Evolutionary conservation across 371 early-diverging fungal genomes (phyloP).

Genomic region (Lichtheimia hyalospora): DNA sequence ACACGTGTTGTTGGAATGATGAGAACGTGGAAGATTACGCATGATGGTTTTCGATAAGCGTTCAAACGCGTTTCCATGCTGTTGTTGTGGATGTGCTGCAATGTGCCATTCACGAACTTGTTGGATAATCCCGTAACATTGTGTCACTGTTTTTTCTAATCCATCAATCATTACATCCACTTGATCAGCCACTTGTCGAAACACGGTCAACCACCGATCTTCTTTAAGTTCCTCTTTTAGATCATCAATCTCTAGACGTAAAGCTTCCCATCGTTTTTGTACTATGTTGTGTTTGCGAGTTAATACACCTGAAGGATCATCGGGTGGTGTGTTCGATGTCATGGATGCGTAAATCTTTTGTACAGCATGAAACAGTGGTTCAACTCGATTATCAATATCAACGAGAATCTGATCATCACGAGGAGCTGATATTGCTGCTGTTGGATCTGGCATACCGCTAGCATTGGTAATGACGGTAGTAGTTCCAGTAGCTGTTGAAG

Average conservation of each 20-base stretch:
- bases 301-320: slow-evolving; percentile 33
- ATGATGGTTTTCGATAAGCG: slow-evolving; percentile 20
- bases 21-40: slow-evolving; percentile 15
- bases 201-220: slow-evolving; percentile 62
- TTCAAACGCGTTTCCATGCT: slow-evolving; percentile 13
- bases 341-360: slow-evolving; percentile 52
- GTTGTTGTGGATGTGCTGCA: slow-evolving; percentile 17
- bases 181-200: slow-evolving; percentile 59
- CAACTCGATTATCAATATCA: slow-evolving; percentile 54
- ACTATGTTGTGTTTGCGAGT: slow-evolving; percentile 37
- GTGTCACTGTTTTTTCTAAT: slow-evolving; percentile 52
- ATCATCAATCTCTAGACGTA: slow-evolving; percentile 47
- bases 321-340: slow-evolving; percentile 32
- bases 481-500: slow-evolving; percentile 11
- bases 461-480: neutral
- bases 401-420: slow-evolving; percentile 27
- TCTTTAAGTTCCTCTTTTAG: slow-evolving; percentile 63
- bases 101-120: slow-evolving; percentile 44
- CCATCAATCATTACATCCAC: slow-evolving; percentile 65
- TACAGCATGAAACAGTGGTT: slow-evolving; percentile 48
- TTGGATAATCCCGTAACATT: slow-evolving; percentile 53
- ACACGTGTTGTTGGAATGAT: slow-evolving; percentile 11
- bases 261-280: slow-evolving; percentile 44
- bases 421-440: neutral
- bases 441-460: neutral